Evolutionary conservation across 345 rosid genomes (phyloP).

Genomic region (Eutrema yunnanense): DNA sequence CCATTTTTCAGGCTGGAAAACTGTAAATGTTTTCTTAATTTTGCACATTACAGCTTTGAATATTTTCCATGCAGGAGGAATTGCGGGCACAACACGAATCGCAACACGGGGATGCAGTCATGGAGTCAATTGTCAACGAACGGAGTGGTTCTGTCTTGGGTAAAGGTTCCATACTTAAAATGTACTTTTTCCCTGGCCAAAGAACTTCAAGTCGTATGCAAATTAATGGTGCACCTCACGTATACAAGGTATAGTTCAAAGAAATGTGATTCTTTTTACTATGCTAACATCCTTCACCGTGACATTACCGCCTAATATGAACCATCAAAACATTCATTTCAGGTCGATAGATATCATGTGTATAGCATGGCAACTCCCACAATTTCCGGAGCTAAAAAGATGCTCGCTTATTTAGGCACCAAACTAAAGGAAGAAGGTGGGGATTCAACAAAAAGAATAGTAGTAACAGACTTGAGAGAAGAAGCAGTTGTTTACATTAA

Average conservation of each 20-base stretch:
- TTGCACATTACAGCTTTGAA: background rate
- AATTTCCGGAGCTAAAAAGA: slow-evolving; percentile 73
- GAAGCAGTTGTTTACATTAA: slow-evolving; percentile 92
- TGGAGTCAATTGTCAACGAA: slow-evolving; percentile 86
- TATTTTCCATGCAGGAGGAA: slow-evolving; percentile 54
- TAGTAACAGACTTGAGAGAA: slow-evolving; percentile 88
- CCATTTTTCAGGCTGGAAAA: background rate
- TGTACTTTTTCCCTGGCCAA: slow-evolving; percentile 94
- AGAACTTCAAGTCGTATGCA: slow-evolving; percentile 77
- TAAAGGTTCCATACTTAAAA: slow-evolving; percentile 80
- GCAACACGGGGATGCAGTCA: slow-evolving; percentile 91
- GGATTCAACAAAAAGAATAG: slow-evolving; percentile 43
- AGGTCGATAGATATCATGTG: slow-evolving; percentile 91
- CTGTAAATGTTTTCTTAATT: background rate
- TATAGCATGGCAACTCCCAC: slow-evolving; percentile 99
- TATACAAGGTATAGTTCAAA: slow-evolving; percentile 59
- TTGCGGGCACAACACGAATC: slow-evolving; percentile 76
- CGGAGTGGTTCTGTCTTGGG: slow-evolving; percentile 92
- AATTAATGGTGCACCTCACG: slow-evolving; percentile 88
- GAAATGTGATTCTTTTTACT: background rate
- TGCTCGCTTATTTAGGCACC: slow-evolving; percentile 78
- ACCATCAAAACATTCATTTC: background rate
- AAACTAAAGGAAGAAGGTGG: slow-evolving; percentile 49
- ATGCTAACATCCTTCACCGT: background rate
- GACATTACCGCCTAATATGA: background rate